Percentiles rank a stretch among this genome's conserved stretches.
Evolutionary conservation across 306 rosid species (phyloP).

Genomic region (Lagenaria siceraria): DNA sequence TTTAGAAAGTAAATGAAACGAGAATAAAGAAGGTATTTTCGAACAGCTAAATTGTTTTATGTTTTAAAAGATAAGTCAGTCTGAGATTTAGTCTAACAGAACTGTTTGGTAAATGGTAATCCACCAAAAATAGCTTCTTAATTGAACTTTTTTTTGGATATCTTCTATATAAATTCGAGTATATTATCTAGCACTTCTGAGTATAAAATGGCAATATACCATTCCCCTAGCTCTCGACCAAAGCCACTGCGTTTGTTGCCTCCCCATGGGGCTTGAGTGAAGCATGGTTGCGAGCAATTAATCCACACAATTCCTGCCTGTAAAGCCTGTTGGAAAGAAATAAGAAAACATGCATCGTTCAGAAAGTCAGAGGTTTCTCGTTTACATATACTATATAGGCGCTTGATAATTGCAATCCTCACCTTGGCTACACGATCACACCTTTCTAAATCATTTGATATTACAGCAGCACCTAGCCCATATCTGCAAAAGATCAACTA

Average conservation of each 20-base stretch:
- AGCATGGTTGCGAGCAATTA: constrained; percentile 97
- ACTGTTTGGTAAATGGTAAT: neutral
- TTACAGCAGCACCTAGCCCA: constrained; percentile 84
- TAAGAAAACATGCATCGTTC: neutral
- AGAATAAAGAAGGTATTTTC: neutral
- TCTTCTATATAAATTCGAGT: neutral
- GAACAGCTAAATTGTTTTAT: neutral
- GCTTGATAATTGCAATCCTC: constrained; percentile 11
- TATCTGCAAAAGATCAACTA: constrained; percentile 39
- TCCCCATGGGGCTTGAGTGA: constrained; percentile 98
- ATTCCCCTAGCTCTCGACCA: constrained; percentile 96
- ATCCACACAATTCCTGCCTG: constrained; percentile 89
- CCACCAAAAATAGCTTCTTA: neutral
- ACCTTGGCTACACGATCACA: constrained; percentile 86
- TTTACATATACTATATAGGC: neutral
- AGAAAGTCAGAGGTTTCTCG: neutral
- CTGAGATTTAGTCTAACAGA: neutral
- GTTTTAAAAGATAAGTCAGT: neutral
- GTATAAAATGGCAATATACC: constrained; percentile 35
- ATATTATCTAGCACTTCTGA: neutral
- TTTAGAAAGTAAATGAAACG: neutral
- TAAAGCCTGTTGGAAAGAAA: constrained; percentile 44
- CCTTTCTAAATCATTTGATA: constrained; percentile 84
- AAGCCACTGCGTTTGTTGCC: constrained; percentile 92
- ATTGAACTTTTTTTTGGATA: neutral